phyloP scores from a whole-genome alignment of 1,284 basidiomycete genomes.

The Rhodotorula sp. region DNA sequence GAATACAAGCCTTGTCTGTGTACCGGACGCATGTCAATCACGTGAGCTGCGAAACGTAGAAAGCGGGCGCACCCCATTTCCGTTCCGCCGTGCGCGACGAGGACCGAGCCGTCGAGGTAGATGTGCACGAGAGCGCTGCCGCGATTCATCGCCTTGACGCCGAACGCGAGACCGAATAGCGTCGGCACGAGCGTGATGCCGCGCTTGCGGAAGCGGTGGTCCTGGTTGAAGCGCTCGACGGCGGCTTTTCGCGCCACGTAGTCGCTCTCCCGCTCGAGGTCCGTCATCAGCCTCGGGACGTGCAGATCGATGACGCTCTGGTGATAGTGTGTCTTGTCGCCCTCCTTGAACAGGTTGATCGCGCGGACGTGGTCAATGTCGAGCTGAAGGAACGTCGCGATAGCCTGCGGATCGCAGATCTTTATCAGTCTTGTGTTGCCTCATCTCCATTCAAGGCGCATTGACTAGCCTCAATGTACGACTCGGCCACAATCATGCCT shows the following conservation, averaged over 20 bases:
- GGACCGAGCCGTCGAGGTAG: slow-evolving; percentile 48
- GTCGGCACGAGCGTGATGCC: slow-evolving; percentile 50
- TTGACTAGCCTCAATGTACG: slow-evolving; percentile 43
- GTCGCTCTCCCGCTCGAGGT: slow-evolving; percentile 45
- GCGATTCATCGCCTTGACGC: slow-evolving; percentile 18
- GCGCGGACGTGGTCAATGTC: slow-evolving; percentile 48
- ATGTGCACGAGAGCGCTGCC: slow-evolving; percentile 50
- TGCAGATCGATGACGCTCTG: slow-evolving; percentile 51
- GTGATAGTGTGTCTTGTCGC: slow-evolving; percentile 50
- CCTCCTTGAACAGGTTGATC: slow-evolving; percentile 50
- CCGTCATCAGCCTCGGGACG: slow-evolving; percentile 48
- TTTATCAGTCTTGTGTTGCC: no score
- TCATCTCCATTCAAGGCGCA: no score
- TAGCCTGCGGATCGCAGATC: slow-evolving; percentile 13
- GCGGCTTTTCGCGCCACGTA: slow-evolving; percentile 45
- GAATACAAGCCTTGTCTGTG: slow-evolving; percentile 46
- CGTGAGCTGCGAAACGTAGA: not conserved
- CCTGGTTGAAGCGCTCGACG: slow-evolving; percentile 49
- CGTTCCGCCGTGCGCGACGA: slow-evolving; percentile 49
- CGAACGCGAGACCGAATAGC: slow-evolving; percentile 47
- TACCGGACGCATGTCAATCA: not conserved
- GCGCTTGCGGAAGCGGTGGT: slow-evolving; percentile 50
- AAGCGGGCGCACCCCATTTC: slow-evolving; percentile 39
- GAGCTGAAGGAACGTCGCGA: slow-evolving; percentile 48
- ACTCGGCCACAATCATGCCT: slow-evolving; percentile 50